Base-by-base conservation (phyloP, 2,329 filamentous ascomycete genomes). In the Hypoxylon sp. region DNA sequence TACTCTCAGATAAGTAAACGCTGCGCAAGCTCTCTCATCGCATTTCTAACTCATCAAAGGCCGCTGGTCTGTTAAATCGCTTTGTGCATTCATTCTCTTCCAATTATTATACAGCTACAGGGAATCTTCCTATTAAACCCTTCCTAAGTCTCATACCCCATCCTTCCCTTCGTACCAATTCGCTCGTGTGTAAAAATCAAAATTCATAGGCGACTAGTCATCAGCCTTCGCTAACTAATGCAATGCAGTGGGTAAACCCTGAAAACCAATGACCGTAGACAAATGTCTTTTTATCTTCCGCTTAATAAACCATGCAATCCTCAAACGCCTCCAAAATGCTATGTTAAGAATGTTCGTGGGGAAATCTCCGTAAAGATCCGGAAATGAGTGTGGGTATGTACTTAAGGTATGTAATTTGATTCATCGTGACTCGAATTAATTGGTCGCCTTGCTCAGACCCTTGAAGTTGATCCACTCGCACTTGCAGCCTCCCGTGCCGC, bases 401-500 rank as follows among this genome's bases (percentile, higher is more conserved):
- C 35, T 9, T 9, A 11, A 22, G 19, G 9, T 22, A 37, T 14
- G 35, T 14, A 37, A n/a, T 37, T 4, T 9, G 9, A 51, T 31
- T 10, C n/a, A 26, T 39, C 31, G 10, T 24, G 17, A 5, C 22
- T 11, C 10, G 39, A 14, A 55, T 33, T 44, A 62, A 13, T 35
- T 51, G 24, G 48, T n/a, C 26, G 13, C 39, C 48, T 50, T 63
- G 10, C 9, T 59, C 6, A 71, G 13, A 4, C 48, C 54, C 68
- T 76, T 62, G 39, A 81, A 89, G 66, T 91, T 91, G 62, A 83
- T 81, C 86, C 88, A 91, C 72, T 85, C 81, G 76, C 89, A 91
- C 77, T 80, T 83, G 74, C 89, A 91, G 1, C 89, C 89, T 14
- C 88, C 88, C 0, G 83, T 85, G 39, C 89, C 89, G 22, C 89